Base-by-base conservation (phyloP, 257 asterid species). In the Solanum sitiens region DNA sequence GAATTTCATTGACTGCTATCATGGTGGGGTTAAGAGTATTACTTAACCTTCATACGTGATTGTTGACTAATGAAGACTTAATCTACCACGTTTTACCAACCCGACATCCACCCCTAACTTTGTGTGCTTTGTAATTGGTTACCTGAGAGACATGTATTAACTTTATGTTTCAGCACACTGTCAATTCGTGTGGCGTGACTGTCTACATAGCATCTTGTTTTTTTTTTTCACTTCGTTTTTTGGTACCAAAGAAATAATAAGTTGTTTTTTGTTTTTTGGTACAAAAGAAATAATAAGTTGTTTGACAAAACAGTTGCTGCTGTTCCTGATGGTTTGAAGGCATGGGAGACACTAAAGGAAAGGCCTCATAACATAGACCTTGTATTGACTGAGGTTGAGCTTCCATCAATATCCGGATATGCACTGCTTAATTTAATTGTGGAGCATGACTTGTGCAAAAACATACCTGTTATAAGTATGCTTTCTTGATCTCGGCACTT, bases 381-480 rank as follows among this genome's bases (percentile, higher is more conserved):
- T 76, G 95, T 97, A 25, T 83, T 97, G 90, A 97, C 98, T 4
- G 99, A 97, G 91, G 98, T 94, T 37, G 99, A 97, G 8, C 87
- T 96, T 89, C 97, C 99, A 9, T 90, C 98, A n/a, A 94, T 97
- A 87, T 95, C 99, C 20, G 99, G 99, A 90, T 97, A 92, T 40
- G 97, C 99, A 32, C 97, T 97, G 86, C 99, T 97, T 63, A 92
- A 98, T 80, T 91, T 95, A 83, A 95, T 96, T 37, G 95, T 91
- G 99, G 99, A 96, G 94, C 96, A 97, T 39, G 93, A 94, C 37
- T 88, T 87, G 91, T 97, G 98, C 98, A 97, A 97, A 92, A 94
- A 93, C 65, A 94, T 97, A 86, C 99, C 99, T 27, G 98, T 97
- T 12, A 96, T 97, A 95, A 97, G 99, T 97, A 95, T 18, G 98